phyloP scores from a whole-genome alignment of 2,329 filamentous ascomycete genomes.

The Colletotrichum zoysiae region DNA sequence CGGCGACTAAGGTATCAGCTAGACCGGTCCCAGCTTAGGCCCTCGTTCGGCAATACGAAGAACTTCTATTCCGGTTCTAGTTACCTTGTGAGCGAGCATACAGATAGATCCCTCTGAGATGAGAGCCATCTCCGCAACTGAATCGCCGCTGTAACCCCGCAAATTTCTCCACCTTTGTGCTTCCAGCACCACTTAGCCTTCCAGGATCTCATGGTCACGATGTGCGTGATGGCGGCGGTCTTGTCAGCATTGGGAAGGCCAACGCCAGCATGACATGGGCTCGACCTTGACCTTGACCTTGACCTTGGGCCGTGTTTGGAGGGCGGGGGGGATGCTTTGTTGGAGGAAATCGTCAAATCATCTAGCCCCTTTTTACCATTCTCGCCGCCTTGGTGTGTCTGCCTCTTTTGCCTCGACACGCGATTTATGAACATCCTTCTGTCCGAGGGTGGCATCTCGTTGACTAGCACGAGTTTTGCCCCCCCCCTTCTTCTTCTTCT shows the following conservation, averaged over 20 bases:
- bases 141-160: constrained; percentile 42
- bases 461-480: constrained; percentile 13
- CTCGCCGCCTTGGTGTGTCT: constrained; percentile 2
- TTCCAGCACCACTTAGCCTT: constrained; percentile 36
- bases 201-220: constrained; percentile 39
- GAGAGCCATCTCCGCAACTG: constrained; percentile 40
- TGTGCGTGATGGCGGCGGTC: constrained; percentile 35
- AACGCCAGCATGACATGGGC: constrained; percentile 14
- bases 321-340: constrained; percentile 9
- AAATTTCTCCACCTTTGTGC: constrained; percentile 42
- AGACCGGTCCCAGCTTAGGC: not conserved
- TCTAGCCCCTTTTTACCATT: constrained; percentile 1
- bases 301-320: constrained; percentile 2
- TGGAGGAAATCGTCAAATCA: constrained; percentile 34
- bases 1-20: constrained; percentile 2
- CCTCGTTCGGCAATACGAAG: constrained; percentile 19
- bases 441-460: not conserved
- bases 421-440: constrained; percentile 2
- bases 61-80: constrained; percentile 13
- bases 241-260: constrained; percentile 43
- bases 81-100: not conserved
- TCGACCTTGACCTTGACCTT: constrained; percentile 29
- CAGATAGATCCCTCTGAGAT: constrained; percentile 12
- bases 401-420: constrained; percentile 2
- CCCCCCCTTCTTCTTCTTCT: not conserved